Evolutionary conservation across 2,329 filamentous ascomycete species (phyloP).

Genomic region (Conoideocrella luteorostrata): DNA sequence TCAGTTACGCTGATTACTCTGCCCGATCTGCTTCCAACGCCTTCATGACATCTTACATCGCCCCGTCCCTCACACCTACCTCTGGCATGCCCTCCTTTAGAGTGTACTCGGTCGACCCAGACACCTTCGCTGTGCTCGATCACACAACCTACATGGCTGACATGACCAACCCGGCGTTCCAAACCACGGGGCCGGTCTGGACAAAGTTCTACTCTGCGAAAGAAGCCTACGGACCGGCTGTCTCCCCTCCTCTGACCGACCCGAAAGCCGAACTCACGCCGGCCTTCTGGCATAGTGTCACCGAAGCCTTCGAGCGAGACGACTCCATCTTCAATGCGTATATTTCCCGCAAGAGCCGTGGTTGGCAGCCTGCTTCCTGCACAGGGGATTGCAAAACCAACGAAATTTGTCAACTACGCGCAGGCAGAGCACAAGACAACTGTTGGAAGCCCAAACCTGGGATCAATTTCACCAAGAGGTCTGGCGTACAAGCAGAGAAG

Average conservation of each 20-base stretch:
- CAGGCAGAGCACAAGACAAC: slow-evolving; percentile 45
- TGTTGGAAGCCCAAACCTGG: slow-evolving; percentile 34
- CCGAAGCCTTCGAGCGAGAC: slow-evolving; percentile 38
- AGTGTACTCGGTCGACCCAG: slow-evolving; percentile 51
- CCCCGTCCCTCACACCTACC: slow-evolving; percentile 47
- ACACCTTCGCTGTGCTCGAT: slow-evolving; percentile 49
- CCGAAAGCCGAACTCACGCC: slow-evolving; percentile 42
- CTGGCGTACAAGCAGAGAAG: slow-evolving; percentile 9
- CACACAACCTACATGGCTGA: slow-evolving; percentile 48
- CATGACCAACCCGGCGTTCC: slow-evolving; percentile 37
- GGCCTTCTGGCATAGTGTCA: slow-evolving; percentile 54
- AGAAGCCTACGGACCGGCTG: slow-evolving; percentile 42
- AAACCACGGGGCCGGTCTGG: slow-evolving; percentile 43
- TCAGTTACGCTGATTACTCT: slow-evolving; percentile 45
- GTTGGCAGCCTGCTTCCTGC: slow-evolving; percentile 35
- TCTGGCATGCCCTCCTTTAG: slow-evolving; percentile 51
- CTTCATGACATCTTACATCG: slow-evolving; percentile 45
- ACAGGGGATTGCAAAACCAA: slow-evolving; percentile 32
- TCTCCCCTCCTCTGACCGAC: slow-evolving; percentile 33
- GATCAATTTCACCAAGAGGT: slow-evolving; percentile 26
- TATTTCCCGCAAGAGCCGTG: slow-evolving; percentile 40
- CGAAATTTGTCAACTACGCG: slow-evolving; percentile 48
- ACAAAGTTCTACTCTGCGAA: slow-evolving; percentile 50
- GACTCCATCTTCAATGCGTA: slow-evolving; percentile 38
- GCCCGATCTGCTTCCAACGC: slow-evolving; percentile 36